Percentiles rank a stretch among this genome's conserved stretches.
phyloP scores from a whole-genome alignment of 2,329 filamentous ascomycete species.

The Rutstroemia sp. region DNA sequence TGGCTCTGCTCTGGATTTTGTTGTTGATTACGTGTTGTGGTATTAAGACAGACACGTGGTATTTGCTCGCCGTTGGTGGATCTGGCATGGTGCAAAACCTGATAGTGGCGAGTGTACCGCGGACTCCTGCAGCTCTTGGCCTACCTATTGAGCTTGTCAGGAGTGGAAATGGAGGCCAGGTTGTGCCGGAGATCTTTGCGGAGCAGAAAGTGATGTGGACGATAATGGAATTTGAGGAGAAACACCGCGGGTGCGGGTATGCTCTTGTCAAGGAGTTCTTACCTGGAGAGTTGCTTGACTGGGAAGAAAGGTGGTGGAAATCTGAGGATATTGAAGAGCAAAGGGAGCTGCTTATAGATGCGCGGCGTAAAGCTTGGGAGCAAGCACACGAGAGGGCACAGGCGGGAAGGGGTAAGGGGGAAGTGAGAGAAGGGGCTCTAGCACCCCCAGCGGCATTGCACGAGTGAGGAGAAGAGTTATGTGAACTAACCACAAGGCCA shows the following conservation, averaged over 20 bases:
- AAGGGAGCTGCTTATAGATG: no score
- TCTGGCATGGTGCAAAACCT: constrained; percentile 37
- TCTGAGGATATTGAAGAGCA: no score
- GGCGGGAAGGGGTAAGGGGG: no score
- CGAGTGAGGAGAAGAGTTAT: no score
- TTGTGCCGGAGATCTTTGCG: not conserved
- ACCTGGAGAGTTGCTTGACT: constrained; percentile 2
- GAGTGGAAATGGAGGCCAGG: no score
- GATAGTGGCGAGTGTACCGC: constrained; percentile 28
- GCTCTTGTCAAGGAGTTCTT: constrained; percentile 7
- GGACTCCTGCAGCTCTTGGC: constrained; percentile 24
- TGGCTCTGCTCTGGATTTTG: constrained; percentile 33
- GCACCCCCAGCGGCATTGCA: no score
- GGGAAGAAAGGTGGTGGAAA: not conserved
- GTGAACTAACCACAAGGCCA: no score
- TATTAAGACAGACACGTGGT: constrained; percentile 34
- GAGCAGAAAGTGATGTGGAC: constrained; percentile 10
- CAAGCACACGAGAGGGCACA: no score
- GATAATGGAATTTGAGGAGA: constrained; percentile 7
- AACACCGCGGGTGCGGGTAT: not conserved
- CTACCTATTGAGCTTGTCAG: constrained; percentile 4
- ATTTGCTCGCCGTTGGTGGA: constrained; percentile 33
- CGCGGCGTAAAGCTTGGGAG: no score
- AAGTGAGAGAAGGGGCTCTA: no score
- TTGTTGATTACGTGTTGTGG: constrained; percentile 35